Evolutionary conservation across 352 stramenopile species (phyloP).

Genomic region (Pythium periplocum): DNA sequence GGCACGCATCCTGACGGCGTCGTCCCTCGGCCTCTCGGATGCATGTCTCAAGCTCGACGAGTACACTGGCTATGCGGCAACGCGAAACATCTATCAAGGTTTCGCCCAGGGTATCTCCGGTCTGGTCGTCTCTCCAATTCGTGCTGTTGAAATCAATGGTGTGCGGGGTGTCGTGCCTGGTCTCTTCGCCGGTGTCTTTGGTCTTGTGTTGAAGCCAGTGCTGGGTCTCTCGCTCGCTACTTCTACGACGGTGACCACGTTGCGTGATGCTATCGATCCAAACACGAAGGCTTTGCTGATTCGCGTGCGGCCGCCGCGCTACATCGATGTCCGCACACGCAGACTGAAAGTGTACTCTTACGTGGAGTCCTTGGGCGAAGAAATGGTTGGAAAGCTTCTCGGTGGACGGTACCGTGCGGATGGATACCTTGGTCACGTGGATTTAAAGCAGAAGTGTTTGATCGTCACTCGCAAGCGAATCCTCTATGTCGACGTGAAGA

Average conservation of each 20-base stretch:
- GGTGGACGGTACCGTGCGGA: constrained; percentile 72
- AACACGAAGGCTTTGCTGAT: constrained; percentile 80
- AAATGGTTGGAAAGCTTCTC: constrained; percentile 78
- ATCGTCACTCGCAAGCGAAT: constrained; percentile 82
- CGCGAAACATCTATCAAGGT: constrained; percentile 83
- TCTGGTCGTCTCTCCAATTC: constrained; percentile 79
- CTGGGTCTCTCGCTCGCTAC: constrained; percentile 73
- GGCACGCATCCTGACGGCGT: constrained; percentile 78
- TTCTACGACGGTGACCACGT: constrained; percentile 58
- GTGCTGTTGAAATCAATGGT: constrained; percentile 76
- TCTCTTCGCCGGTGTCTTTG: constrained; percentile 71
- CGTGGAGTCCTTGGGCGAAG: constrained; percentile 82
- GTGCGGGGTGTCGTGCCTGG: constrained; percentile 71
- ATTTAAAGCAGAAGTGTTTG: constrained; percentile 81
- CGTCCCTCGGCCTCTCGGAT: constrained; percentile 76
- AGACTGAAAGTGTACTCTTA: constrained; percentile 84
- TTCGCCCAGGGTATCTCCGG: constrained; percentile 82
- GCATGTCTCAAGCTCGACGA: constrained; percentile 84
- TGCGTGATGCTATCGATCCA: constrained; percentile 73
- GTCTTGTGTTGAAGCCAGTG: constrained; percentile 77
- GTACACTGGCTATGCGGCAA: constrained; percentile 83
- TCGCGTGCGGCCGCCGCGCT: constrained; percentile 65
- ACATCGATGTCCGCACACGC: constrained; percentile 79
- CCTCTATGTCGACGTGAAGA: constrained; percentile 69
- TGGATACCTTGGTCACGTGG: constrained; percentile 78